Base-by-base conservation (phyloP, 768 basidiomycete genomes). In the Dentipellis sp. region DNA sequence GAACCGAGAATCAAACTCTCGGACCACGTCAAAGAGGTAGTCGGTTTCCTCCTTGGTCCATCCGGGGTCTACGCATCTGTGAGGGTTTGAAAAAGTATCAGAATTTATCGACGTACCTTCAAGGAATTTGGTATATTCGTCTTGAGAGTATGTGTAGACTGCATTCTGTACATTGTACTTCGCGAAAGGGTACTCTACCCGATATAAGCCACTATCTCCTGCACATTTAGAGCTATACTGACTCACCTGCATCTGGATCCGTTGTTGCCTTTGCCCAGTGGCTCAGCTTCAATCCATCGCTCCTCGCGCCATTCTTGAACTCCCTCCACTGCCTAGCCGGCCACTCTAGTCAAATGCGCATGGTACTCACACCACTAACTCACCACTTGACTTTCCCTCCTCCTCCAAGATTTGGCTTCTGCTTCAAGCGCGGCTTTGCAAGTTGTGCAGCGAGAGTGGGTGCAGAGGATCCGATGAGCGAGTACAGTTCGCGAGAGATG, bases 31-130 rank as follows among this genome's bases (percentile, higher is more conserved):
- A 70, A 98, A 95, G 1, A 99, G 78, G 66, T 97, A 92, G 66
- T 92, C 88, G 0, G 97, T 97, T 69, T 97, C 94, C 62, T 93
- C 91, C 63, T 86, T 88, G 6, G 89, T 80, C 97, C 97, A 98
- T 58, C 86, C 86, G 10, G 72, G 73, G 63, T 94, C 95, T 86
- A 54, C 22, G 22, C 38, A 52, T 17, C 21, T 34, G 48, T 16
- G 57, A 29, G 42, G 42, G 22, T 36, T n/a, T 34, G n/a, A 36
- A 47, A 17, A n/a, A 10, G 40, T 42, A 14, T 9, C 3, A 42
- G 9, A 9, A 42, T 42, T 3, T 35, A 8, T 23, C 12, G 36
- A 59, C 75, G 48, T 48, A 88, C 91, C 91, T 73, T 85, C 78
- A 3, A 97, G 72, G 62, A 84, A 78, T n/a, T 77, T 76, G 2